Conservation (phyloP, 768 basidiomycete genomes). For the Mycena latifolia region DNA sequence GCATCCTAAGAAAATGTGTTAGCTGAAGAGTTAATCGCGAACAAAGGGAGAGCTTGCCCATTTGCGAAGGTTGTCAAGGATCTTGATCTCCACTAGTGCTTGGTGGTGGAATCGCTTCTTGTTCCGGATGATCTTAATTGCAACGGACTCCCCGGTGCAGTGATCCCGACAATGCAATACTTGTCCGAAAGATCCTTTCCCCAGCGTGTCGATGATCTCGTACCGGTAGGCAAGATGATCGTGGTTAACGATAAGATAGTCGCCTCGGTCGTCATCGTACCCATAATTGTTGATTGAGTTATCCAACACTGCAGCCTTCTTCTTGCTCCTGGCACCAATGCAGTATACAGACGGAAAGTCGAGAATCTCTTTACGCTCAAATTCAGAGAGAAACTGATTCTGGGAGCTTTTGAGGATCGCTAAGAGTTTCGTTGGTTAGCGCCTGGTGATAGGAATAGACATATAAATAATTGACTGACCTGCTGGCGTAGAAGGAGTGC, state of each 20-base stretch:
- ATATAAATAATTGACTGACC: constrained; percentile 62
- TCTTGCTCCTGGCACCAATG: constrained; percentile 82
- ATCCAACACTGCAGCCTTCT: constrained; percentile 84
- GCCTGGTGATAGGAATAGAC: neutral
- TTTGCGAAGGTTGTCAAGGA: constrained; percentile 95
- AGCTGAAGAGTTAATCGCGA: constrained; percentile 10
- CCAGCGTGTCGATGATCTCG: constrained; percentile 91
- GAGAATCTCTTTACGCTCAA: constrained; percentile 91
- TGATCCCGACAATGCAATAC: constrained; percentile 97
- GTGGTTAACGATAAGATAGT: constrained; percentile 89
- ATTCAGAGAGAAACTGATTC: constrained; percentile 82
- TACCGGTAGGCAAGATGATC: constrained; percentile 99
- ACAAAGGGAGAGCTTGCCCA: constrained; percentile 75
- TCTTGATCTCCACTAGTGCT: constrained; percentile 99
- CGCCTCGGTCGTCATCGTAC: constrained; percentile 98
- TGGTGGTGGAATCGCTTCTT: constrained; percentile 99
- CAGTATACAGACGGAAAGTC: constrained; percentile 90
- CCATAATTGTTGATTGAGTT: constrained; percentile 89
- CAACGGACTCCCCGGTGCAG: constrained; percentile 94
- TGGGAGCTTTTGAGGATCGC: constrained; percentile 76
- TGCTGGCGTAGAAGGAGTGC: constrained; percentile 71
- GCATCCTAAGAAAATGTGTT: constrained; percentile 71
- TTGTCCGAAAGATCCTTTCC: constrained; percentile 99
- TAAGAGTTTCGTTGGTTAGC: constrained; percentile 42
- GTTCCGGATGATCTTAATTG: constrained; percentile 99